Evolutionary conservation across 2,329 filamentous ascomycete genomes (phyloP).

Genomic region (Aspergillus quadricinctus): DNA sequence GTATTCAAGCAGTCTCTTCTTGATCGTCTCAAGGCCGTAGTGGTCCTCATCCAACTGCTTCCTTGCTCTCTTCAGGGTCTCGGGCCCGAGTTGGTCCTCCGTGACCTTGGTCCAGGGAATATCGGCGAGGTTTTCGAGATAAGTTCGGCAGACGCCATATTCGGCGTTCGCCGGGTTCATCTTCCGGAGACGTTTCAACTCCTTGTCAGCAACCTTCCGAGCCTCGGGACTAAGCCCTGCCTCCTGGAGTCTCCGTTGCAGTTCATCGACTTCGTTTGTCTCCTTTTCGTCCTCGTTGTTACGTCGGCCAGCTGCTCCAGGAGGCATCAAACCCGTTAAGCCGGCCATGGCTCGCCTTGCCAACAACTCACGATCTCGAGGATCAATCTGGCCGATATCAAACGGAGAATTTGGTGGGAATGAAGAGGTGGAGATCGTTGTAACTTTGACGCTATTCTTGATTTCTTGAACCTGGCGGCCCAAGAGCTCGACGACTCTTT

Average conservation of each 20-base stretch:
- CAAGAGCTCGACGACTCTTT: constrained; percentile 77
- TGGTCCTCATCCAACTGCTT: constrained; percentile 94
- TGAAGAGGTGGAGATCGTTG: constrained; percentile 65
- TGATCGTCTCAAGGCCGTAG: constrained; percentile 93
- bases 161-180: constrained; percentile 97
- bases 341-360: constrained; percentile 42
- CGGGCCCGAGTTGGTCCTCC: constrained; percentile 76
- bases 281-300: constrained; percentile 68
- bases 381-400: constrained; percentile 50
- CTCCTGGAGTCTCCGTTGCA: constrained; percentile 80
- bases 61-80: constrained; percentile 72
- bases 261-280: constrained; percentile 81
- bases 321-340: constrained; percentile 38
- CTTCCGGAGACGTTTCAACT: constrained; percentile 82
- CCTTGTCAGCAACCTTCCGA: constrained; percentile 82
- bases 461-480: constrained; percentile 77
- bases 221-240: constrained; percentile 80
- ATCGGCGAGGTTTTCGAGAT: constrained; percentile 88
- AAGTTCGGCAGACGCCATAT: constrained; percentile 88
- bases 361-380: constrained; percentile 43
- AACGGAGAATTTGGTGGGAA: constrained; percentile 58
- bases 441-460: constrained; percentile 83
- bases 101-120: constrained; percentile 87
- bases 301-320: constrained; percentile 42
- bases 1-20: constrained; percentile 93